Evolutionary conservation across 306 rosid species (phyloP), one percentile per base, ranked within the genome.

Genomic region (Gillenia trifoliata): DNA sequence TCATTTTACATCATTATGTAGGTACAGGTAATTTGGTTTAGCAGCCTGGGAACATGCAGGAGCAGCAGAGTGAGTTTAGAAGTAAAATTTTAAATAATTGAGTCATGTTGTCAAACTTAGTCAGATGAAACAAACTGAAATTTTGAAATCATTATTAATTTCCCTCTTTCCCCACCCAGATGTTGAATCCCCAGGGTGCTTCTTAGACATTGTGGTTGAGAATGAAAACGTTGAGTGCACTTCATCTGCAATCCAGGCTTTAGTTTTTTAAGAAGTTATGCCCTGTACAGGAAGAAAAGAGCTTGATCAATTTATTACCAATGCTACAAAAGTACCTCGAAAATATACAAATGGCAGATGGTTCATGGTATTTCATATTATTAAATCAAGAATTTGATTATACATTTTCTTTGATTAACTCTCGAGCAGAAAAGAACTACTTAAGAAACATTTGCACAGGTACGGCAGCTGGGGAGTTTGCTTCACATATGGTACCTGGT

Each of bases 11-110:
- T 20, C 50, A 22, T 30, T n/a, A n/a, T 77, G 74, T 56, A 91
- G 97, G 95, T 76, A 84, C 87, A 68, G 97, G 97, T n/a, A n/a
- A n/a, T n/a, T n/a, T 30, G 95, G 97, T 49, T 70, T 89, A 54
- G 12, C 91, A 6, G 91, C 85, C 0, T 91, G 97, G 97, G 93
- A 91, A 71, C 89, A 88, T 11, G 71, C 88, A 50, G 81, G 85
- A 60, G 91, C 78, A 26, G 82, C 79, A 74, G 84, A 86, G 1
- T 90, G 93, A 93, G n/a, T n/a, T 76, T 90, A 50, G 96, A 90
- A 79, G 96, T 90, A 77, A 79, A 28, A 56, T 47, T 9, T 66
- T 30, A 60, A 34, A 40, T 13, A 41, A 34, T 25, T 11, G 36
- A 4, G 19, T 50, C 43, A 55, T 31, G 8, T 72, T 52, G 28